These are phyloP conservation scores for Penicillium coffeae DNA, from an alignment of 495 filamentous ascomycete genomes.

Conservation along the genomic window DNA sequence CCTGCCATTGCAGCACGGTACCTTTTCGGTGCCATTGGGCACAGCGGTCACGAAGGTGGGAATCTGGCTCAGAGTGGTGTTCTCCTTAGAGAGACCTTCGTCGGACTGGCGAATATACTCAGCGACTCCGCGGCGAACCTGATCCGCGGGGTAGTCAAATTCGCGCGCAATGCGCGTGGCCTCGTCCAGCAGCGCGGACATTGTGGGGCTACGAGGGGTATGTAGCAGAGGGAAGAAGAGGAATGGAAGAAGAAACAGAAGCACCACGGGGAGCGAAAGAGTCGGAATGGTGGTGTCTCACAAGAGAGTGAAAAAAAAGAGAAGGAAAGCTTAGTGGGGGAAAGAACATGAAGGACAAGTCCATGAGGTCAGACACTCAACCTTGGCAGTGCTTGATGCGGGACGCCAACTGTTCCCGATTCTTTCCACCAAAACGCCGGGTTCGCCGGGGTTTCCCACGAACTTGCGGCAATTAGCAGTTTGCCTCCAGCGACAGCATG, in stretches of 20 bases:
- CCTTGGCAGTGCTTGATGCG: not conserved
- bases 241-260: not conserved
- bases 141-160: conserved; percentile 79
- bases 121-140: conserved; percentile 72
- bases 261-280: not conserved
- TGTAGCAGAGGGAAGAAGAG: not conserved
- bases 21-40: conserved; percentile 95
- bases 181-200: conserved; percentile 60
- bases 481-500: no score
- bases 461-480: no score
- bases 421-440: not conserved
- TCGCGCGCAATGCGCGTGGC: conserved; percentile 74
- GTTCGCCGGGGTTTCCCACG: not conserved
- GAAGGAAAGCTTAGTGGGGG: not conserved
- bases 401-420: not conserved
- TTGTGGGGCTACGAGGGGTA: conserved; percentile 12
- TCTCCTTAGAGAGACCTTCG: conserved; percentile 76
- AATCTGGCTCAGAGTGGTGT: conserved; percentile 85
- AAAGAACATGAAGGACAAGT: not conserved
- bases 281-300: not conserved
- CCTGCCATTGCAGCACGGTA: conserved; percentile 12
- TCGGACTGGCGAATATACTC: conserved; percentile 86
- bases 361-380: not conserved
- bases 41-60: conserved; percentile 94
- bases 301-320: not conserved